phyloP scores from a whole-genome alignment of 306 rosid species.

The Rosa persica region DNA sequence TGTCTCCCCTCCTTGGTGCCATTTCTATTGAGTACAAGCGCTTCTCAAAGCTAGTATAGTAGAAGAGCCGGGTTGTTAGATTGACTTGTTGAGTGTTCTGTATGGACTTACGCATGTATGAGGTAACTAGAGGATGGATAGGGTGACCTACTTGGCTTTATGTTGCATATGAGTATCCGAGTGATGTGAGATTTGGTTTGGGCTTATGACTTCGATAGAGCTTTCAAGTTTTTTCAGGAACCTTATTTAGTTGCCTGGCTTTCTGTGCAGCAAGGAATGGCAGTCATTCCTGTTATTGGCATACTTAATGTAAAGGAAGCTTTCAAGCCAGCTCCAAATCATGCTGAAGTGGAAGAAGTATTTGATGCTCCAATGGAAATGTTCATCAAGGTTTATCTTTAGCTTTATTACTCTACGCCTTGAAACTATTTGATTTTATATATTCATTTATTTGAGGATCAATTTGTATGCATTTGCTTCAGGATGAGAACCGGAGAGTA shows the following conservation, averaged over 20 bases:
- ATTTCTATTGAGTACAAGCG: not conserved
- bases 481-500: constrained; percentile 74
- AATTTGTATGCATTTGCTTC: constrained; percentile 32
- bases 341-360: constrained; percentile 78
- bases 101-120: not conserved
- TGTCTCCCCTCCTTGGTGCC: not conserved
- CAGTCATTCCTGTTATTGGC: constrained; percentile 90
- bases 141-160: not conserved
- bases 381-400: constrained; percentile 75
- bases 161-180: not conserved
- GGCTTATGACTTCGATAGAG: not conserved
- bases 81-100: not conserved
- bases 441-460: not conserved
- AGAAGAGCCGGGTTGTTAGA: not conserved
- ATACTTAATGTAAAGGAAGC: constrained; percentile 64
- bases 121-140: not conserved
- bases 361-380: constrained; percentile 93
- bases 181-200: not conserved
- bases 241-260: constrained; percentile 1
- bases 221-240: not conserved
- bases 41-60: not conserved
- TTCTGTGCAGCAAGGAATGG: constrained; percentile 69
- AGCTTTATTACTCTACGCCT: constrained; percentile 6
- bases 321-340: constrained; percentile 72
- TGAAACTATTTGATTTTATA: not conserved